Evolutionary conservation across 257 asterid genomes (phyloP).

Genomic region (Nicotiana tabacum): DNA sequence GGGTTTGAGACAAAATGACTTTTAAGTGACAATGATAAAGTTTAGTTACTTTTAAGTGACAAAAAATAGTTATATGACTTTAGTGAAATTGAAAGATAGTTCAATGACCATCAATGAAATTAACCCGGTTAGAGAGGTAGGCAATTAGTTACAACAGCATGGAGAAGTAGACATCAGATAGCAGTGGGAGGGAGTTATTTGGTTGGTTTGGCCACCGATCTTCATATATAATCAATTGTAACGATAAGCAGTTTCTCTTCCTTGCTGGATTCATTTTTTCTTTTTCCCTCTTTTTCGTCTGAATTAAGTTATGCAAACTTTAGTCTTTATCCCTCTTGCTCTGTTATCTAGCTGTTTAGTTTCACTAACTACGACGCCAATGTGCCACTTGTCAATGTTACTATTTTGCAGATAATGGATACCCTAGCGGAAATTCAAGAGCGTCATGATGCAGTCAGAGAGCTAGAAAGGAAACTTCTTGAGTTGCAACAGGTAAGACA

Average conservation of each 20-base stretch:
- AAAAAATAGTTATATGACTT: too few species aligned
- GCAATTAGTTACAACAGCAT: not conserved
- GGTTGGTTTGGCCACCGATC: not conserved
- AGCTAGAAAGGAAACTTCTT: constrained; percentile 86
- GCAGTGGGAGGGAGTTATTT: not conserved
- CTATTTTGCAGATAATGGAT: constrained; percentile 68
- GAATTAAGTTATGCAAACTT: not conserved
- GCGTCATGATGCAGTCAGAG: constrained; percentile 95
- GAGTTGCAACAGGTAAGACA: constrained; percentile 82
- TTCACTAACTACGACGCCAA: not conserved
- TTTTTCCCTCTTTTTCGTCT: not conserved
- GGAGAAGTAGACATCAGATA: not conserved
- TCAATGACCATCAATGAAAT: too few species aligned
- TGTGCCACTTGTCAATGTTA: not conserved
- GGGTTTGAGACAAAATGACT: too few species aligned
- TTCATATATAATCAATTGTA: not conserved
- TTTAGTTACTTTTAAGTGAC: too few species aligned
- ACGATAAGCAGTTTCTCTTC: not conserved
- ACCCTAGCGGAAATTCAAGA: constrained; percentile 97
- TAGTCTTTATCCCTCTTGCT: not conserved
- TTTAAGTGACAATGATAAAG: too few species aligned
- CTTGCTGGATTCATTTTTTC: not conserved
- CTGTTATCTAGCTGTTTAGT: too few species aligned
- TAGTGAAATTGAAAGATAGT: too few species aligned
- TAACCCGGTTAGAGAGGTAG: not conserved